Percentiles rank a stretch among this genome's conserved stretches.
phyloP scores from a whole-genome alignment of 129 eudicot species.

The Arctium minus region DNA sequence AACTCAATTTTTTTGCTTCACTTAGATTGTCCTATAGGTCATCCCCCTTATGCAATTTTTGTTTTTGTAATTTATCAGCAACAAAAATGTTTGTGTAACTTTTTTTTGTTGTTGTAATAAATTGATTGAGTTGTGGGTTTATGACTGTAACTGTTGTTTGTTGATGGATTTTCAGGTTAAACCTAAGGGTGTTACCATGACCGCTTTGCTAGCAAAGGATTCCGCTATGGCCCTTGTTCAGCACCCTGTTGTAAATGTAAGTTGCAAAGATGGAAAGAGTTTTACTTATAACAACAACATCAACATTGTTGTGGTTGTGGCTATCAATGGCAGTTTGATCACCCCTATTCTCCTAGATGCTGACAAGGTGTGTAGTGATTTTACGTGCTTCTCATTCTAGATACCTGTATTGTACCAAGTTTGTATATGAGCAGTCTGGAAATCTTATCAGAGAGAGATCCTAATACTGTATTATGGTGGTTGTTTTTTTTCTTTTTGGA shows the following conservation, averaged over 20 bases:
- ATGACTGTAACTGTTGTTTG: background rate
- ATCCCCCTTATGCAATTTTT: no score
- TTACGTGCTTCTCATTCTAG: background rate
- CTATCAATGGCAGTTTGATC: slow-evolving; percentile 87
- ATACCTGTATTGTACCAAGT: background rate
- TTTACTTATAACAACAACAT: slow-evolving; percentile 79
- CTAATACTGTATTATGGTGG: background rate
- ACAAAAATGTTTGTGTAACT: no score
- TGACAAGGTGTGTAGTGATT: slow-evolving; percentile 56
- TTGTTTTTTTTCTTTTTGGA: background rate
- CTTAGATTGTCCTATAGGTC: no score
- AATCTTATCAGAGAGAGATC: background rate
- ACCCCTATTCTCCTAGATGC: slow-evolving; percentile 97
- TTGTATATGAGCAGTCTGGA: background rate
- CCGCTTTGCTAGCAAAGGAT: slow-evolving; percentile 91
- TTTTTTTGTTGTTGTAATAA: background rate
- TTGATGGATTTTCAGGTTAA: slow-evolving; percentile 54
- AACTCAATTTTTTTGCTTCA: no score
- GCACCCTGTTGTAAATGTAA: slow-evolving; percentile 83
- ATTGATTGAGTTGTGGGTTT: background rate
- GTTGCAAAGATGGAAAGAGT: slow-evolving; percentile 94
- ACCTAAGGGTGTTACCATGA: slow-evolving; percentile 91
- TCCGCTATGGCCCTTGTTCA: slow-evolving; percentile 92
- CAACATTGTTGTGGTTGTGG: slow-evolving; percentile 90
- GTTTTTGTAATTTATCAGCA: no score